Base-by-base conservation (phyloP, 495 filamentous ascomycete genomes). In the Elaphomyces granulatus region DNA sequence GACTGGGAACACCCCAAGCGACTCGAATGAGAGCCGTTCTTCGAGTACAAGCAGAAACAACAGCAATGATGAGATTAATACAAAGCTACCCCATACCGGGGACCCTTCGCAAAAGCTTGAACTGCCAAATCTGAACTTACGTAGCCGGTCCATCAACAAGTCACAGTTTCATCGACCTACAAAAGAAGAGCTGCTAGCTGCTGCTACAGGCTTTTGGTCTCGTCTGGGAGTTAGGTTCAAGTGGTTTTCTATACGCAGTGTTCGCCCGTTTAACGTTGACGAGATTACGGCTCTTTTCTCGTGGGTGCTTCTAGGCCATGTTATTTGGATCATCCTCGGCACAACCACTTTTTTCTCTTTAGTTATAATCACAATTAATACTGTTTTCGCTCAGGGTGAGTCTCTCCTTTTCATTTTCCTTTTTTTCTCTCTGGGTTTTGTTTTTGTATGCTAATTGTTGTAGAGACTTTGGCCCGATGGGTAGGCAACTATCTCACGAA, bases 301-400 rank as follows among this genome's bases (percentile, higher is more conserved):
- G 2, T 98, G 90, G 88, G 75, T 95, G 39, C 61, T 98, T 31
- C 66, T 94, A 23, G 90, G 90, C 0, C 92, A 98, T 60, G 62
- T 98, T 31, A 71, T 94, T 20, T 98, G 90, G 90, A 72, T 98
- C 42, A 70, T 95, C 15, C 70, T 95, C 33, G 90, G 90, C 38
- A 98, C 90, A 2, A 98, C 90, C 0, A 96, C 90, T 2, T 98
- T 98, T 59, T 90, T 96, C 60, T 94, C 86, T 0, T 66, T 94
- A 32, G 64, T 83, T 8, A 93, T 98, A 16, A 68, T 93, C 40
- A 71, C 81, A 2, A 83, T 94, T 45, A 98, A 98, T 52, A 95
- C 92, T 7, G 86, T 98, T 8, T 83, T 94, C 64, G 90, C 90
- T 3, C 90, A 98, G 68, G 81, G 80, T 83, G 66, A 45, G 71